These are phyloP conservation scores for Citropsis articulata DNA, from an alignment of 345 rosid genomes.

Conservation along the genomic window DNA sequence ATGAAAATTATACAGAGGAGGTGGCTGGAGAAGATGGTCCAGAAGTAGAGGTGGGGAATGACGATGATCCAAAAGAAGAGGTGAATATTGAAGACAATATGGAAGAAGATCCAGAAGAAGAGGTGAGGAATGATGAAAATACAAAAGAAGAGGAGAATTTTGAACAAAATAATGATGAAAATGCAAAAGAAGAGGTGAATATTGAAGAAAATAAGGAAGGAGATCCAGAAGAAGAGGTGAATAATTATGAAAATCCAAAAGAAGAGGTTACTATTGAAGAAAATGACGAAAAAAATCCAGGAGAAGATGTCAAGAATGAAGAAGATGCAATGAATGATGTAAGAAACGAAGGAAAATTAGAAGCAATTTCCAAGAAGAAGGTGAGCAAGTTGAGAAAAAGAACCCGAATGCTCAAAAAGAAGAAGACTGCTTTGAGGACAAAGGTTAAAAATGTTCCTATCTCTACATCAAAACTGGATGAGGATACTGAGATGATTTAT, in stretches of 20 bases:
- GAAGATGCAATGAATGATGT: slow-evolving; percentile 2
- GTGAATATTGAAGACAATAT: not conserved
- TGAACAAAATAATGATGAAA: not conserved
- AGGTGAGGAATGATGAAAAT: not conserved
- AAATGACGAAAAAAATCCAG: not conserved
- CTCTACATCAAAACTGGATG: not conserved
- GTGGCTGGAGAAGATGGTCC: not conserved
- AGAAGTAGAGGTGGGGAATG: not conserved
- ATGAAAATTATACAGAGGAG: not conserved
- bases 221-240: not conserved
- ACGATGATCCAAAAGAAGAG: not conserved
- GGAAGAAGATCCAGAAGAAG: not conserved
- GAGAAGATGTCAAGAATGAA: slow-evolving; percentile 1
- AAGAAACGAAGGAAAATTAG: slow-evolving; percentile 8
- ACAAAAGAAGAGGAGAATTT: not conserved
- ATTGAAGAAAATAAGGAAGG: slow-evolving; percentile 8
- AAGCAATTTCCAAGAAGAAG: slow-evolving; percentile 9
- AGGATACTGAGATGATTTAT: not conserved
- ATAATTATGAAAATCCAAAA: not conserved
- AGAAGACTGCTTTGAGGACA: slow-evolving; percentile 2
- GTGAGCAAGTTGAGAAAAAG: not conserved
- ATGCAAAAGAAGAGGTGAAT: not conserved
- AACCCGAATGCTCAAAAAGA: not conserved
- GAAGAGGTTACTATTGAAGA: slow-evolving; percentile 1
- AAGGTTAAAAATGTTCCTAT: not conserved